These are phyloP conservation scores for Metschnikowia cerradonensis DNA, from an alignment of 805 yeast species.

Conservation along the genomic window DNA sequence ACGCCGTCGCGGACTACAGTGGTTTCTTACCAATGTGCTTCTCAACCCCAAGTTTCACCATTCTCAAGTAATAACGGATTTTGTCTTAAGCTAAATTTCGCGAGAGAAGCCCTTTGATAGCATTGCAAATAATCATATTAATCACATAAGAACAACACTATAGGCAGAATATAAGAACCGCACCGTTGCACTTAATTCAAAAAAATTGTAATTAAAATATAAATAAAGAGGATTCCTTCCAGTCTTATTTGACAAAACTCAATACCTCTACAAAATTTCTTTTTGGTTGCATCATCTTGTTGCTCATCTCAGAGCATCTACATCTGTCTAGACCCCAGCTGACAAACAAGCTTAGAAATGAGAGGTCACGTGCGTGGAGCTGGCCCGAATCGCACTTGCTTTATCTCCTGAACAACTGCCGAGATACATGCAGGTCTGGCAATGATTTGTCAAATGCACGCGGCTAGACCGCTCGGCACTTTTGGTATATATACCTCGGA, in stretches of 20 bases:
- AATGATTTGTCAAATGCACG: constrained; percentile 9
- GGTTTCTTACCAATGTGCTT: constrained; percentile 52
- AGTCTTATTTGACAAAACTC: not conserved
- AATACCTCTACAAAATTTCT: no score
- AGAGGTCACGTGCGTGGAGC: not conserved
- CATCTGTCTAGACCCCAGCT: not conserved
- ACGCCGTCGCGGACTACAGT: constrained; percentile 55
- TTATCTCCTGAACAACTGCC: not conserved
- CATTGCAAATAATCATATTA: not conserved
- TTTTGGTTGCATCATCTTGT: not conserved
- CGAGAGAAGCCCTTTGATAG: not conserved
- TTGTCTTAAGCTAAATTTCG: constrained; percentile 24
- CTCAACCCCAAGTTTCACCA: constrained; percentile 46
- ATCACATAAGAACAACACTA: not conserved
- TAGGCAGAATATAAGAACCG: no score
- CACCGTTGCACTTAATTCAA: no score
- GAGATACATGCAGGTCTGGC: constrained; percentile 5
- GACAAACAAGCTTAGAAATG: not conserved
- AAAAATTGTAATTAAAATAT: no score
- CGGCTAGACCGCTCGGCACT: constrained; percentile 8
- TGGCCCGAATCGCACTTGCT: constrained; percentile 1
- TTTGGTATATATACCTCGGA: constrained; percentile 6
- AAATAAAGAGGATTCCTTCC: no score
- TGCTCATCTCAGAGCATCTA: not conserved
- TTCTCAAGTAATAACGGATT: constrained; percentile 35